phyloP scores from a whole-genome alignment of 176 grass and related monocot genomes.

The Avena sativa region DNA sequence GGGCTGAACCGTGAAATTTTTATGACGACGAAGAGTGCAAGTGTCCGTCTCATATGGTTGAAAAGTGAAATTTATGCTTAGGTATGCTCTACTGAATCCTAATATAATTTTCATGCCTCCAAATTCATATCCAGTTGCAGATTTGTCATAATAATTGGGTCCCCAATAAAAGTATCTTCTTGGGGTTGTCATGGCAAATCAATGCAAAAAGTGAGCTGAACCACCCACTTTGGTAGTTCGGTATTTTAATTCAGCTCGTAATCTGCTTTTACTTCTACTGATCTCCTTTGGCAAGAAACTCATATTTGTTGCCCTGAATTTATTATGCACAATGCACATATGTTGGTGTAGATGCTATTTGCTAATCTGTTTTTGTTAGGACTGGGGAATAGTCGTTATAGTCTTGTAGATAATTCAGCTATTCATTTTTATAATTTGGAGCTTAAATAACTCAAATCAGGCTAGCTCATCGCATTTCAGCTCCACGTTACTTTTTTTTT shows the following conservation, averaged over 20 bases:
- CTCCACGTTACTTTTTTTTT: background rate
- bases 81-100: background rate
- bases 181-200: background rate
- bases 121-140: background rate
- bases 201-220: background rate
- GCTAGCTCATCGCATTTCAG: background rate
- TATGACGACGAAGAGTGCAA: constrained; percentile 1
- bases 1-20: background rate
- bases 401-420: background rate
- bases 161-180: background rate
- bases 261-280: background rate
- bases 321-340: background rate
- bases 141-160: background rate
- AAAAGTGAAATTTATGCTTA: constrained; percentile 2
- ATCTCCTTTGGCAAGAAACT: background rate
- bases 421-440: constrained; percentile 3
- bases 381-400: background rate
- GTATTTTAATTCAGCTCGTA: background rate
- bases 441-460: background rate
- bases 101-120: background rate
- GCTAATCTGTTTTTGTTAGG: background rate
- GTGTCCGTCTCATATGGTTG: background rate
- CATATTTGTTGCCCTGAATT: background rate
- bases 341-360: background rate
- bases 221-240: background rate